Evolutionary conservation across 1,139 yeast genomes (phyloP).

Genomic region (Pichia inconspicua): DNA sequence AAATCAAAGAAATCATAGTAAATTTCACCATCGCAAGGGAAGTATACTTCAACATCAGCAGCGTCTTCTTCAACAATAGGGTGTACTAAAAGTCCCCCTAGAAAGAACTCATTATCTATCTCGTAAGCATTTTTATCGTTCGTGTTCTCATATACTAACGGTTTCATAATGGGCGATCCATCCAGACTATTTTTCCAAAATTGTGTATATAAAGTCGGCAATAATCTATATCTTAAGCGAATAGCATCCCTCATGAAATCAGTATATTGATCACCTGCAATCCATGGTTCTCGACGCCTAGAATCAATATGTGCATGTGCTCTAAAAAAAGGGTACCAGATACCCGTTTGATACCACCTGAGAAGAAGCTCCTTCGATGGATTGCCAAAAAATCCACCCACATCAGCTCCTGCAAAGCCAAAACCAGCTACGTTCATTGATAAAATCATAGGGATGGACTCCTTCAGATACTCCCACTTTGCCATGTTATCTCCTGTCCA

Average conservation of each 20-base stretch:
- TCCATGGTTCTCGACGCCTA: slow-evolving; percentile 87
- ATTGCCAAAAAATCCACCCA: slow-evolving; percentile 92
- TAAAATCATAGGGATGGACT: slow-evolving; percentile 80
- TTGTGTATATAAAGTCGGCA: slow-evolving; percentile 78
- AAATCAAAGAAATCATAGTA: slow-evolving; percentile 55
- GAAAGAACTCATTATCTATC: slow-evolving; percentile 76
- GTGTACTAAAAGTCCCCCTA: slow-evolving; percentile 76
- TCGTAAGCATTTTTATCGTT: slow-evolving; percentile 41
- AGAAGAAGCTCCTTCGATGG: slow-evolving; percentile 74
- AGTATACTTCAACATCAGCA: slow-evolving; percentile 36
- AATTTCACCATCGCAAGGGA: slow-evolving; percentile 54
- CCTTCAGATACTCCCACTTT: slow-evolving; percentile 76
- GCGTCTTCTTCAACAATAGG: slow-evolving; percentile 67
- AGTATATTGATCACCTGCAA: slow-evolving; percentile 71
- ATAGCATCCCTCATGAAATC: slow-evolving; percentile 63
- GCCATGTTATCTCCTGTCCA: slow-evolving; percentile 99
- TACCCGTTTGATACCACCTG: slow-evolving; percentile 94
- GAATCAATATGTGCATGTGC: slow-evolving; percentile 96
- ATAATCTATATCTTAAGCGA: slow-evolving; percentile 59
- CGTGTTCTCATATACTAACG: slow-evolving; percentile 63
- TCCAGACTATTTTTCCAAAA: slow-evolving; percentile 54
- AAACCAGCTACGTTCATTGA: slow-evolving; percentile 77
- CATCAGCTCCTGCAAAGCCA: slow-evolving; percentile 95
- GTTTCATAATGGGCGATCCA: slow-evolving; percentile 71
- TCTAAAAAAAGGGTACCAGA: slow-evolving; percentile 93